Percentiles rank a stretch among this genome's conserved stretches.
phyloP scores from a whole-genome alignment of 139 green algal genomes.

The Tetradesmus lagerheimii region DNA sequence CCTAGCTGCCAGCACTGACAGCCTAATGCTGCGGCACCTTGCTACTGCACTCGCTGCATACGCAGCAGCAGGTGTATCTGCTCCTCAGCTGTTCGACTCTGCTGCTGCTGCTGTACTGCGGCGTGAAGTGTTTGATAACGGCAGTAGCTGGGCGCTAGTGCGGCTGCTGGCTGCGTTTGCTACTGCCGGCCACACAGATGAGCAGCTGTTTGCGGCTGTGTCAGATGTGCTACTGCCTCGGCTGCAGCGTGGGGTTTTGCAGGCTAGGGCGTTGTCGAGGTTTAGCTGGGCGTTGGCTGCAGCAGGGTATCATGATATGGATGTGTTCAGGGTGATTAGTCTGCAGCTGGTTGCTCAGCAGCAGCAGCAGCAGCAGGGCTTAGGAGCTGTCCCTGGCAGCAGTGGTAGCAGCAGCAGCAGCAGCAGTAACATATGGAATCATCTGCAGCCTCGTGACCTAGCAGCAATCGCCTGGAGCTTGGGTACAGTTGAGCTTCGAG shows the following conservation, averaged over 20 bases:
- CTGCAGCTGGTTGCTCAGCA: background rate
- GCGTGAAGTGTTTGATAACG: background rate
- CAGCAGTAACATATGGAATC: background rate
- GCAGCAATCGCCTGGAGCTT: constrained; percentile 20
- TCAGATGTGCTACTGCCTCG: constrained; percentile 13
- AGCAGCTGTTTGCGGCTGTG: constrained; percentile 36
- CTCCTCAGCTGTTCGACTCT: constrained; percentile 34
- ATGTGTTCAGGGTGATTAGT: background rate
- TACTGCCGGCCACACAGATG: constrained; percentile 28
- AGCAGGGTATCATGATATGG: constrained; percentile 21
- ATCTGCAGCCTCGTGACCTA: background rate
- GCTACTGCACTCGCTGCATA: constrained; percentile 16
- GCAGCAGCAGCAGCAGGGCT: background rate
- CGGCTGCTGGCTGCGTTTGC: constrained; percentile 31
- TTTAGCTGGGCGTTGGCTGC: constrained; percentile 19
- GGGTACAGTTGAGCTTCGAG: background rate
- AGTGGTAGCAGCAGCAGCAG: background rate
- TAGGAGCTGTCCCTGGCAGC: background rate
- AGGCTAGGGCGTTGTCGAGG: background rate
- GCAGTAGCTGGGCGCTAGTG: constrained; percentile 23
- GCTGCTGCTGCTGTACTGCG: background rate
- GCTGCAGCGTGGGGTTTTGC: background rate
- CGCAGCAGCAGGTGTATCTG: background rate
- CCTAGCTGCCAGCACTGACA: background rate
- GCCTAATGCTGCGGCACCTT: background rate